These are phyloP conservation scores for Vaccinium vitisidaea DNA, from an alignment of 148 eudicot genomes.

Conservation along the genomic window DNA sequence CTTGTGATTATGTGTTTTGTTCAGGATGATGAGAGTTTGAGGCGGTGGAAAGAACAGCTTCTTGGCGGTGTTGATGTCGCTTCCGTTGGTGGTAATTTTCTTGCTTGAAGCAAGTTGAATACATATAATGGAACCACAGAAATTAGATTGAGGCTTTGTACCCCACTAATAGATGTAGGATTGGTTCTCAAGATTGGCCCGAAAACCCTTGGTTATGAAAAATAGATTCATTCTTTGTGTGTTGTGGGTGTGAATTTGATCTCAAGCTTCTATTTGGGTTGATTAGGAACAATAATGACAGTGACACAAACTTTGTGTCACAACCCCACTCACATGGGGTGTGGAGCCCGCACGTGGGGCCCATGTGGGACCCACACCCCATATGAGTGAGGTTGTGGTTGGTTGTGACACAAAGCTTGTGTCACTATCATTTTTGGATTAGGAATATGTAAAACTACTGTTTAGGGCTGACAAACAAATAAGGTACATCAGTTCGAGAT, in stretches of 20 bases:
- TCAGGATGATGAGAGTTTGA: slow-evolving; percentile 80
- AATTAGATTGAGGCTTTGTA: neutral
- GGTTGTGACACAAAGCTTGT: too few relatives aligned
- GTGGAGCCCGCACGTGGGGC: too few relatives aligned
- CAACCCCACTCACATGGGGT: too few relatives aligned
- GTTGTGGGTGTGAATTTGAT: neutral
- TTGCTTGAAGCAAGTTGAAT: neutral
- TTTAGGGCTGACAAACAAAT: neutral
- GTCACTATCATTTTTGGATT: too few relatives aligned
- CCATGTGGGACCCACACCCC: too few relatives aligned
- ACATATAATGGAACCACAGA: neutral
- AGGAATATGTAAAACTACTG: neutral
- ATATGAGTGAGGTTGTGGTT: too few relatives aligned
- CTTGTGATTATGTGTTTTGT: slow-evolving; percentile 10
- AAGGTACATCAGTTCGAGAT: neutral
- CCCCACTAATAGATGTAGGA: neutral
- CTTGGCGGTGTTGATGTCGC: slow-evolving; percentile 61
- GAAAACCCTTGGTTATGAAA: neutral
- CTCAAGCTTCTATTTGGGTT: neutral
- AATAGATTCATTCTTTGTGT: neutral
- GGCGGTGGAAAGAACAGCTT: slow-evolving; percentile 82
- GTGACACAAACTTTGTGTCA: too few relatives aligned
- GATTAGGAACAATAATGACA: too few relatives aligned
- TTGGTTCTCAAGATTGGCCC: neutral
- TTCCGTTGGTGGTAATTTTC: slow-evolving; percentile 42